Conservation (phyloP, 805 yeast species). For the Candida ficus region DNA sequence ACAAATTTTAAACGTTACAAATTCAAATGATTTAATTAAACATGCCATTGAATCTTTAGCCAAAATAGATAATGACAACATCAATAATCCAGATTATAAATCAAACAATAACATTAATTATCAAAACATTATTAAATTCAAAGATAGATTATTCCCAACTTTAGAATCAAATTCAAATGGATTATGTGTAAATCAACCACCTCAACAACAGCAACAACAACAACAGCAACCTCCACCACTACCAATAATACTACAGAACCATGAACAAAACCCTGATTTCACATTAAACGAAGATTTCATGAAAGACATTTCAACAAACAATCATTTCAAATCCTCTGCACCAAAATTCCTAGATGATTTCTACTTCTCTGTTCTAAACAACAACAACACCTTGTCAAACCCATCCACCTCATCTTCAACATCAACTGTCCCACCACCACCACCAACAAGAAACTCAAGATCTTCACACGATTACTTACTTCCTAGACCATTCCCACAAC, state of each 20-base stretch:
- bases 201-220: neutral
- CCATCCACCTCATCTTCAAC: too few species aligned
- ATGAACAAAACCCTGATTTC: neutral
- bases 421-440: too few species aligned
- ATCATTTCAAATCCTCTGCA: conserved; percentile 13
- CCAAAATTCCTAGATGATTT: conserved; percentile 21
- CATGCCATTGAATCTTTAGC: neutral
- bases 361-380: conserved; percentile 16
- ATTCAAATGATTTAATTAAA: neutral
- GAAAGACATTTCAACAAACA: conserved; percentile 15
- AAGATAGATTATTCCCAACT: conserved; percentile 23
- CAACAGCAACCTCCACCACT: conserved; percentile 1
- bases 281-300: conserved; percentile 13
- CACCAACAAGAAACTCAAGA: too few species aligned
- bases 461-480: too few species aligned
- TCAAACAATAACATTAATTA: conserved; percentile 11
- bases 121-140: conserved; percentile 20
- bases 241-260: neutral
- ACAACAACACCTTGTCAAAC: too few species aligned
- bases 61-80: too few species aligned
- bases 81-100: neutral
- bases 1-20: conserved; percentile 17
- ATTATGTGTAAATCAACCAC: too few species aligned
- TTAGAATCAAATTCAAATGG: conserved; percentile 4
- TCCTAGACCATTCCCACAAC: too few species aligned